Conservation (phyloP, 2,329 filamentous ascomycete genomes). For the Talaromyces pinophilus region DNA sequence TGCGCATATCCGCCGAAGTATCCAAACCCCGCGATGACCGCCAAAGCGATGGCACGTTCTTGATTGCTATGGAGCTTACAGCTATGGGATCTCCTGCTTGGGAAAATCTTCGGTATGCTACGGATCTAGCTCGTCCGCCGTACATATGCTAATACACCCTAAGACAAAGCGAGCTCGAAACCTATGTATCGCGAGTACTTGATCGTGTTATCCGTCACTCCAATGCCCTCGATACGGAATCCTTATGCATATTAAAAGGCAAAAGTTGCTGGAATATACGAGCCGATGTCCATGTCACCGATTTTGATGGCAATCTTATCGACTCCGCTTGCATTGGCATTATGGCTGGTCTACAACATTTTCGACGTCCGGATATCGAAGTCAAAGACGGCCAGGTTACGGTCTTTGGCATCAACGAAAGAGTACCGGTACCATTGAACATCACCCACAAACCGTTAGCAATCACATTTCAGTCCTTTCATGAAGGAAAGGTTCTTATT, state of each 20-base stretch:
- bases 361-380: conserved; percentile 83
- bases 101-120: conserved; percentile 70
- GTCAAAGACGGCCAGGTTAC: conserved; percentile 83
- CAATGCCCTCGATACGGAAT: conserved; percentile 90
- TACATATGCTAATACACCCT: background rate
- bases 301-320: conserved; percentile 86
- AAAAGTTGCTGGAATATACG: conserved; percentile 89
- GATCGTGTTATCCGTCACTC: conserved; percentile 94
- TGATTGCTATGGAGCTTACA: conserved; percentile 84
- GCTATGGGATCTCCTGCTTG: conserved; percentile 91
- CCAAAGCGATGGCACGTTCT: conserved; percentile 94
- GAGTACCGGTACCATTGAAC: conserved; percentile 85
- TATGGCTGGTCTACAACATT: conserved; percentile 85
- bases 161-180: conserved; percentile 78
- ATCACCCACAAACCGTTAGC: conserved; percentile 92
- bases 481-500: conserved; percentile 47
- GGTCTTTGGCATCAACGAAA: conserved; percentile 78
- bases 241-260: conserved; percentile 87
- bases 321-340: conserved; percentile 85
- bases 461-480: conserved; percentile 83
- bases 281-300: conserved; percentile 87
- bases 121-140: background rate
- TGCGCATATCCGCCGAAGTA: conserved; percentile 84
- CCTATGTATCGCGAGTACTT: conserved; percentile 81
- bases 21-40: conserved; percentile 82